Percentiles rank a stretch among this genome's conserved stretches.
These are phyloP conservation scores for Colletotrichum sp. DNA, from an alignment of 2,329 filamentous ascomycete species.

Conservation along the genomic window DNA sequence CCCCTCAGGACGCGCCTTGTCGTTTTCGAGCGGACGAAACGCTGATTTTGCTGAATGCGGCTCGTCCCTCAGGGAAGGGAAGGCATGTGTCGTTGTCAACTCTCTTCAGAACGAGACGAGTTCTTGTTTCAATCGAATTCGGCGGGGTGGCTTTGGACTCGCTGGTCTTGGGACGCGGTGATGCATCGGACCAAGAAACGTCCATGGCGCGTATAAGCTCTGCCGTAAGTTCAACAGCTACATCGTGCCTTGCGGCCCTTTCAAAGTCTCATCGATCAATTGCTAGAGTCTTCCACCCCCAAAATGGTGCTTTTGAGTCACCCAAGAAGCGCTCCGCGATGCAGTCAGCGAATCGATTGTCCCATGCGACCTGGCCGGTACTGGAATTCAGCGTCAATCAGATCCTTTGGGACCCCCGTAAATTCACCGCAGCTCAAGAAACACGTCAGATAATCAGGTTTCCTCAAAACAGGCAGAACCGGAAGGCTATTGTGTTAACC, in stretches of 20 bases:
- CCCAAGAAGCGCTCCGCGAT: neutral
- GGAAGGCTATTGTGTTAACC: neutral
- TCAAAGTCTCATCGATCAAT: neutral
- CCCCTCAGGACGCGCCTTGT: too few species aligned
- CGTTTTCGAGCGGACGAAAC: too few species aligned
- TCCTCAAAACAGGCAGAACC: neutral
- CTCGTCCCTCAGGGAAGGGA: too few species aligned
- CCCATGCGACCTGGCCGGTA: neutral
- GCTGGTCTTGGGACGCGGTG: neutral
- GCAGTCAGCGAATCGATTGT: neutral
- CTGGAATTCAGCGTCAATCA: neutral
- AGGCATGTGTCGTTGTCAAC: too few species aligned
- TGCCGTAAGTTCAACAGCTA: neutral
- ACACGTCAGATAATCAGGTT: rapidly evolving
- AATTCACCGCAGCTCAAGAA: neutral
- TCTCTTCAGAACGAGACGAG: neutral
- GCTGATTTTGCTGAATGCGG: too few species aligned
- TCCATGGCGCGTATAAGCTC: neutral
- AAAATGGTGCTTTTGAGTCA: neutral
- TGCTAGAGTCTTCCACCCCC: neutral
- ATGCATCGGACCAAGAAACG: neutral
- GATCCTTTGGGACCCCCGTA: neutral
- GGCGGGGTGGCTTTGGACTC: neutral
- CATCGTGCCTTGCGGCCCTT: neutral
- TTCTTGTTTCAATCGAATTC: neutral